Conservation (phyloP, 148 eudicot genomes). For the Pharnaceum exiguum region DNA sequence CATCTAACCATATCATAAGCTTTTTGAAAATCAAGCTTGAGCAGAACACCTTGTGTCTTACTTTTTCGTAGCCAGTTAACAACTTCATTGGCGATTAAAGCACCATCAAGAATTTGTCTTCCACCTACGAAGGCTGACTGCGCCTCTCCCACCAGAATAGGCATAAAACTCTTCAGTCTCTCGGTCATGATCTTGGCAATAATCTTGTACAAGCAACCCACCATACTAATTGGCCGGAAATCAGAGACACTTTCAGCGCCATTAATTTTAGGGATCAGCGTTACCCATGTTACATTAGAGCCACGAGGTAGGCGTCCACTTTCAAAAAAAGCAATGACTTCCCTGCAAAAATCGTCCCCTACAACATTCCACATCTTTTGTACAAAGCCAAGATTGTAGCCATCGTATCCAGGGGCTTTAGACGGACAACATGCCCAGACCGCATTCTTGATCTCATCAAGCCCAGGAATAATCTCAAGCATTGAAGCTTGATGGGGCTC, state of each 20-base stretch:
- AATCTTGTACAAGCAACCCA: neutral
- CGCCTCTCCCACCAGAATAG: neutral
- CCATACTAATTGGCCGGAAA: neutral
- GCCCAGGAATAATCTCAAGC: neutral
- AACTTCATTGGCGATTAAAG: neutral
- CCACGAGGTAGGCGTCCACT: neutral
- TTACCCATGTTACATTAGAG: neutral
- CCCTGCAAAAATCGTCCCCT: neutral
- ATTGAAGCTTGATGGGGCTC: neutral
- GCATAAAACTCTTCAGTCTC: neutral
- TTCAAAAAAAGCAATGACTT: neutral
- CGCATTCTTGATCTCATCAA: neutral
- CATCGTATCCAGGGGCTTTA: neutral
- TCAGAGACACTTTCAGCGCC: neutral
- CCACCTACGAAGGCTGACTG: neutral
- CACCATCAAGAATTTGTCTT: neutral
- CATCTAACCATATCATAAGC: neutral
- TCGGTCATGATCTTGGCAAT: neutral
- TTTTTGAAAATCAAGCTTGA: slow-evolving; percentile 1
- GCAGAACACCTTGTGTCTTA: neutral
- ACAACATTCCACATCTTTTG: neutral
- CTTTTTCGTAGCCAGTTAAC: neutral
- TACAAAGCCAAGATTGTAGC: too few relatives aligned
- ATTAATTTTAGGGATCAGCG: neutral
- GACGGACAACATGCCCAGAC: neutral